Evolutionary conservation across 1,284 basidiomycete genomes (phyloP).

Genomic region (Microbotryum saponariae): DNA sequence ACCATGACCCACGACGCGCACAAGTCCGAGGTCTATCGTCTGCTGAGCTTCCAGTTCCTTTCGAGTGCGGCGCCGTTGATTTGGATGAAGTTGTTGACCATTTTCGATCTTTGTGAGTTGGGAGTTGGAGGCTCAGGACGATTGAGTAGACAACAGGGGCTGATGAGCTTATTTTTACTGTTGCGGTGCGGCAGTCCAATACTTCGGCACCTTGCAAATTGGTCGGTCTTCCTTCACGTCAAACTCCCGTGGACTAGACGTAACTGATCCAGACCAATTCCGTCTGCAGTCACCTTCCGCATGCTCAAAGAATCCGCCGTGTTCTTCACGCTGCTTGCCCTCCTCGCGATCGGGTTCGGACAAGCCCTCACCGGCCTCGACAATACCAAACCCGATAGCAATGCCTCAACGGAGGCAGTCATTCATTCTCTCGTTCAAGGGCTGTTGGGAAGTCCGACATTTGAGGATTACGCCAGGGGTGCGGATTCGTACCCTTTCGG

Average conservation of each 20-base stretch:
- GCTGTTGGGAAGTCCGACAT: conserved; percentile 56
- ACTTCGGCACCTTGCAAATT: conserved; percentile 30
- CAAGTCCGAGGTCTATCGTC: conserved; percentile 18
- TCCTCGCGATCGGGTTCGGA: conserved; percentile 32
- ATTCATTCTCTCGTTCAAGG: conserved; percentile 35
- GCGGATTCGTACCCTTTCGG: conserved; percentile 47
- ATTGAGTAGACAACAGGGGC: too few species aligned
- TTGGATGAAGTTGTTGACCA: conserved; percentile 30
- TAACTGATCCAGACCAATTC: not conserved
- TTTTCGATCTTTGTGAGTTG: conserved; percentile 29
- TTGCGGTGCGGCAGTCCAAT: conserved; percentile 9
- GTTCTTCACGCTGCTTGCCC: conserved; percentile 60
- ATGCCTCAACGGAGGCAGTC: conserved; percentile 29
- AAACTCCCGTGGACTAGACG: too few species aligned
- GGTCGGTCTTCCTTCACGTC: not conserved
- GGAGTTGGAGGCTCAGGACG: too few species aligned
- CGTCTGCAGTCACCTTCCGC: conserved; percentile 64
- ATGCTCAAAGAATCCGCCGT: conserved; percentile 36
- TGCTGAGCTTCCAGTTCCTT: conserved; percentile 34
- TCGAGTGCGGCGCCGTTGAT: conserved; percentile 31
- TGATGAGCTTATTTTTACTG: too few species aligned
- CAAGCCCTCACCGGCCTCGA: conserved; percentile 37
- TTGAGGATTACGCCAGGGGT: conserved; percentile 42
- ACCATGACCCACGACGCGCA: conserved; percentile 46
- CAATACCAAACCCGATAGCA: conserved; percentile 27